phyloP scores from a whole-genome alignment of 2,329 filamentous ascomycete species.

The Monilinia vaccinii-corymbosi region DNA sequence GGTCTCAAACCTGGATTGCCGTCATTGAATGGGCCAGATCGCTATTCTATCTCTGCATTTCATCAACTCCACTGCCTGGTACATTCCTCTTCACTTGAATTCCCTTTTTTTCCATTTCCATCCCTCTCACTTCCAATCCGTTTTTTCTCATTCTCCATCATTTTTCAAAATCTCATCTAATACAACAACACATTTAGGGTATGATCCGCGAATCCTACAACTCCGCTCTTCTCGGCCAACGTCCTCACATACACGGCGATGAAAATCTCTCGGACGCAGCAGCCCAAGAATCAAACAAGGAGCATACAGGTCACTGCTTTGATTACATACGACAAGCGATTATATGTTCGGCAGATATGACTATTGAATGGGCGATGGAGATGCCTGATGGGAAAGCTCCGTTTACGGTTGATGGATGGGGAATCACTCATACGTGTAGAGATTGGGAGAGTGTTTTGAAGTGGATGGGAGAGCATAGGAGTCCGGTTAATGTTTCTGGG shows the following conservation, averaged over 20 bases:
- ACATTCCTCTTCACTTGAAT: not conserved
- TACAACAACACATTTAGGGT: not conserved
- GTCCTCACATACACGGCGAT: not conserved
- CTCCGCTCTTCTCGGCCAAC: not conserved
- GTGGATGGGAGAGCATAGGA: conserved; percentile 2
- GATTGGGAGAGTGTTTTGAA: not conserved
- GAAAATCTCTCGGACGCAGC: not conserved
- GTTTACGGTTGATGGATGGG: conserved; percentile 5
- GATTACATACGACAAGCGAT: conserved; percentile 10
- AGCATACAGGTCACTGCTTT: conserved; percentile 5
- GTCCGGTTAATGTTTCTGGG: not conserved
- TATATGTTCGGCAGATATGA: conserved; percentile 10
- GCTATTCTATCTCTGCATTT: conserved; percentile 6
- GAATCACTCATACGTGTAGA: conserved; percentile 5
- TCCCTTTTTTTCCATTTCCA: too few species aligned
- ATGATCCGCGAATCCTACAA: conserved; percentile 7
- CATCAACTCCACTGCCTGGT: conserved; percentile 8
- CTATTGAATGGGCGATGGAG: conserved; percentile 3
- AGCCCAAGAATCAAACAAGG: not conserved
- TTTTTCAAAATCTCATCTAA: not conserved
- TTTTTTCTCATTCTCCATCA: not conserved
- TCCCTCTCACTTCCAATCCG: too few species aligned
- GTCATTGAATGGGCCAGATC: not conserved
- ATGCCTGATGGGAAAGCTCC: not conserved
- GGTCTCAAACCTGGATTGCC: not conserved